Conservation (phyloP, 2,329 filamentous ascomycete species). For the Exophiala calicioides region DNA sequence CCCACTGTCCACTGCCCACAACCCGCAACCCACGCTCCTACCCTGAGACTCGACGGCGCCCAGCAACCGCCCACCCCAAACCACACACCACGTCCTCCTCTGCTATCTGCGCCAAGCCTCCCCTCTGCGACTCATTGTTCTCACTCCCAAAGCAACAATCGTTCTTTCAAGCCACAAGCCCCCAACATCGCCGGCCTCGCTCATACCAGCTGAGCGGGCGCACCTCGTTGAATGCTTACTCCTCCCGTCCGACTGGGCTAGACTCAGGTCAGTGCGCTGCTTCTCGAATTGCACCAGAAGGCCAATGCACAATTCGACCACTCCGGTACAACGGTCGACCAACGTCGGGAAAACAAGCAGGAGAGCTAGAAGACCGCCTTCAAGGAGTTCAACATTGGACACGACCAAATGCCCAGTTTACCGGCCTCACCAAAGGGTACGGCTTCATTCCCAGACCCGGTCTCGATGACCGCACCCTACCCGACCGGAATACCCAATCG, state of each 20-base stretch:
- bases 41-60: too few species aligned
- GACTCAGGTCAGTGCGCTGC: slow-evolving; percentile 18
- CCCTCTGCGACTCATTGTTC: background rate
- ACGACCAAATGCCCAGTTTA: slow-evolving; percentile 15
- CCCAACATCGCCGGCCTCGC: slow-evolving; percentile 8
- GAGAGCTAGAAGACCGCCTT: background rate
- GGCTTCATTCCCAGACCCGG: slow-evolving; percentile 17
- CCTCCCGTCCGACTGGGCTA: slow-evolving; percentile 11
- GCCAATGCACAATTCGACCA: slow-evolving; percentile 24
- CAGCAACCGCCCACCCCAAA: too few species aligned
- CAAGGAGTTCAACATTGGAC: background rate
- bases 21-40: too few species aligned
- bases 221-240: slow-evolving; percentile 14
- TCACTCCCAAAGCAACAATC: slow-evolving; percentile 5
- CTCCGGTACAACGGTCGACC: slow-evolving; percentile 15
- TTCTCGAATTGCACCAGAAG: slow-evolving; percentile 5
- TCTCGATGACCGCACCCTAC: slow-evolving; percentile 18
- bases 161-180: background rate
- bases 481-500: slow-evolving; percentile 6
- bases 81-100: too few species aligned
- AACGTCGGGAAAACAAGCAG: slow-evolving; percentile 17
- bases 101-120: background rate
- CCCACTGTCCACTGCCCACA: too few species aligned
- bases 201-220: slow-evolving; percentile 10
- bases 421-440: slow-evolving; percentile 21